These are phyloP conservation scores for Tillandsia leiboldiana DNA, from an alignment of 176 grass and related monocot genomes.

Conservation along the genomic window DNA sequence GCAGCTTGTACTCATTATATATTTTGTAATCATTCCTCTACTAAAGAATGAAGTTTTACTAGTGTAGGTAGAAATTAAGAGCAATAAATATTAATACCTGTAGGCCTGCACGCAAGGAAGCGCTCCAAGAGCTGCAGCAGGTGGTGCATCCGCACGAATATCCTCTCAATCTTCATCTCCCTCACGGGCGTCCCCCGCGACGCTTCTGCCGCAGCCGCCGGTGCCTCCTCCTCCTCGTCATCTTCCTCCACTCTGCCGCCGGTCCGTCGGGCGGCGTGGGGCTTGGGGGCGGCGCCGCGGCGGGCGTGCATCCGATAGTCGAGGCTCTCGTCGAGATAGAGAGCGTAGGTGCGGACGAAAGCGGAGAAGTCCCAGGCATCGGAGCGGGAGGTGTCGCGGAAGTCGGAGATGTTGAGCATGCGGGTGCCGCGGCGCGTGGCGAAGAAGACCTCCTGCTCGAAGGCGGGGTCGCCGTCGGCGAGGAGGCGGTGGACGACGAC, in stretches of 20 bases:
- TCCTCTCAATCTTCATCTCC: conserved; percentile 61
- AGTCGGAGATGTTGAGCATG: conserved; percentile 56
- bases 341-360: conserved; percentile 54
- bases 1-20: too few relatives aligned
- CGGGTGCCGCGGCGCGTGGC: conserved; percentile 36
- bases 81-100: conserved; percentile 20
- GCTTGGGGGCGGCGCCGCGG: not conserved
- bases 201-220: conserved; percentile 15
- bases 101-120: conserved; percentile 67
- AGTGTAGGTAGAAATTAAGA: too few relatives aligned
- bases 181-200: conserved; percentile 35
- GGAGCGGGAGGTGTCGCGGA: conserved; percentile 29
- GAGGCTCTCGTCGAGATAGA: conserved; percentile 65
- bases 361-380: conserved; percentile 43
- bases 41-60: too few relatives aligned
- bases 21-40: too few relatives aligned
- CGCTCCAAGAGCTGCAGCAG: conserved; percentile 61
- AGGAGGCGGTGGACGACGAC: conserved; percentile 79
- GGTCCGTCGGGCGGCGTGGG: conserved; percentile 1
- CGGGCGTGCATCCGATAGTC: conserved; percentile 34
- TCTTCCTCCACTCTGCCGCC: conserved; percentile 9
- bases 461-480: conserved; percentile 39
- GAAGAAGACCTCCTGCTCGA: conserved; percentile 68
- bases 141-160: conserved; percentile 41
- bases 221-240: conserved; percentile 15